phyloP scores from a whole-genome alignment of 2,329 filamentous ascomycete genomes.

The Colletotrichum destructivum region DNA sequence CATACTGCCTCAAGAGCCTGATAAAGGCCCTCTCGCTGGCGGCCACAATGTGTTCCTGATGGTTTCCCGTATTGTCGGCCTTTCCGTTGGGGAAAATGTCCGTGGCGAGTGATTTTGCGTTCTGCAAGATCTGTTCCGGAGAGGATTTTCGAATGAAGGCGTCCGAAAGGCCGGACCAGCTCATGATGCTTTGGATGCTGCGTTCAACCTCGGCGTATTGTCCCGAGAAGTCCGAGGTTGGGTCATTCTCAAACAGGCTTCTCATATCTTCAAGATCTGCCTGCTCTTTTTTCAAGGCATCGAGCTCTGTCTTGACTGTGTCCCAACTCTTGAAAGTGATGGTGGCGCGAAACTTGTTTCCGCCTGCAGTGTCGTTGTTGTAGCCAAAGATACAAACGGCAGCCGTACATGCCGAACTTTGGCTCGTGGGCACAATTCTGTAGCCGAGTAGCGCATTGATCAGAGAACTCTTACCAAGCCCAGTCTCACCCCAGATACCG shows the following conservation, averaged over 20 bases:
- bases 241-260: background rate
- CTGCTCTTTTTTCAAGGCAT: conserved; percentile 25
- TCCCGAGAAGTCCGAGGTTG: background rate
- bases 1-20: conserved; percentile 30
- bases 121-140: conserved; percentile 13
- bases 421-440: conserved; percentile 37
- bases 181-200: conserved; percentile 21
- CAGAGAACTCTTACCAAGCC: conserved; percentile 41
- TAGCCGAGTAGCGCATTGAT: conserved; percentile 38
- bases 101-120: background rate
- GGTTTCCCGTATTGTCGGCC: background rate
- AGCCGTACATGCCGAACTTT: conserved; percentile 43
- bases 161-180: conserved; percentile 35
- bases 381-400: conserved; percentile 41
- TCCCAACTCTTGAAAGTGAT: conserved; percentile 40
- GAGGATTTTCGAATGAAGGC: conserved; percentile 6
- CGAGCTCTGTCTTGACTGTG: conserved; percentile 38
- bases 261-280: conserved; percentile 17
- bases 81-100: background rate
- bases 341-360: conserved; percentile 5
- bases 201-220: conserved; percentile 10
- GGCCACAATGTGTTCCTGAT: background rate
- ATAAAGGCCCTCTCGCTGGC: conserved; percentile 4
- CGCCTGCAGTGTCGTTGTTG: background rate
- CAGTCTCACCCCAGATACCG: conserved; percentile 40